phyloP scores from a whole-genome alignment of 768 basidiomycete genomes.

The Termitomyces titanicus region DNA sequence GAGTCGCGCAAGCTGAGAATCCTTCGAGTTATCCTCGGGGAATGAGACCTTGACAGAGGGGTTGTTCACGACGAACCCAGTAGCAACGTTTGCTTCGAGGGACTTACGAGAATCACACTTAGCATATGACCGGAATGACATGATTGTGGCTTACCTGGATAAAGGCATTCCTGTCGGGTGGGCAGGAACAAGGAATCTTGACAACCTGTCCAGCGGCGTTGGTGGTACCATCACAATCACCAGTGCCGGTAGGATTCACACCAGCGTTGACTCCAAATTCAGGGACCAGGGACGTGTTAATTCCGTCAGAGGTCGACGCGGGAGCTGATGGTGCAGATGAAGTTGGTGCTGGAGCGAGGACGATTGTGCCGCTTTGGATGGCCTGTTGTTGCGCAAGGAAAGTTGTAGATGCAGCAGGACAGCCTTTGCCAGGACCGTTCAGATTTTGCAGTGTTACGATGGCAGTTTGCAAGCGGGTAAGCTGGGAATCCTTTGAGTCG shows the following conservation, averaged over 20 bases:
- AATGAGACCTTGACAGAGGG: constrained; percentile 55
- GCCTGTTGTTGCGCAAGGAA: constrained; percentile 43
- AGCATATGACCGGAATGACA: neutral
- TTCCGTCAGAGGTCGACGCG: constrained; percentile 28
- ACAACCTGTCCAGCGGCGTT: constrained; percentile 53
- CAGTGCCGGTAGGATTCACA: constrained; percentile 56
- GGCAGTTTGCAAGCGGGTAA: constrained; percentile 55
- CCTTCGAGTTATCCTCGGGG: constrained; percentile 54
- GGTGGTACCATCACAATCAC: constrained; percentile 61
- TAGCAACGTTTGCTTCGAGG: constrained; percentile 53
- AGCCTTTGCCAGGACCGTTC: constrained; percentile 62
- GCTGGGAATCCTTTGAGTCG: constrained; percentile 45
- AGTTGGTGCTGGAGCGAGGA: constrained; percentile 31
- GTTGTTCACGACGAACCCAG: constrained; percentile 64
- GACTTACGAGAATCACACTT: constrained; percentile 22
- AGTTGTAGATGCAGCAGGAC: constrained; percentile 64
- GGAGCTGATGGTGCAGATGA: constrained; percentile 14
- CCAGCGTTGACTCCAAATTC: constrained; percentile 55
- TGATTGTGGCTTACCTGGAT: constrained; percentile 34
- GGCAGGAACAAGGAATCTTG: constrained; percentile 64
- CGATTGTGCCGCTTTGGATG: constrained; percentile 34
- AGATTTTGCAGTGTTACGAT: constrained; percentile 73
- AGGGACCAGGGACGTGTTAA: constrained; percentile 51
- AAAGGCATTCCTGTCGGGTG: constrained; percentile 51
- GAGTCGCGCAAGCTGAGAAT: constrained; percentile 53